Evolutionary conservation across 2,329 filamentous ascomycete genomes (phyloP).

Genomic region (Endocalyx cinctus): DNA sequence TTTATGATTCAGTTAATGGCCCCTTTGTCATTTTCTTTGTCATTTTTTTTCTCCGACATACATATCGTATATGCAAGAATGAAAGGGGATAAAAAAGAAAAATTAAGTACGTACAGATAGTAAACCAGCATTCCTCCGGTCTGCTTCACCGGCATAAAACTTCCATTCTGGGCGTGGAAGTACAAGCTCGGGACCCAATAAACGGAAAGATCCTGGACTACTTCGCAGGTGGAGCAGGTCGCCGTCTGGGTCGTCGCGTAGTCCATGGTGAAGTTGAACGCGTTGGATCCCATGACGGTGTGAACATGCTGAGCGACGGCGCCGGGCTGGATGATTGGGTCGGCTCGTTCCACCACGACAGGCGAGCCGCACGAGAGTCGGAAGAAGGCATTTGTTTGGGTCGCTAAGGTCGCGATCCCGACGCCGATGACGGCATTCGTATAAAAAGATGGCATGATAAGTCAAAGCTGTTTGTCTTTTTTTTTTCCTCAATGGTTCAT

Average conservation of each 20-base stretch:
- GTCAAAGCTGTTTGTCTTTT: too few species aligned
- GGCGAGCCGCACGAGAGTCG: slow-evolving; percentile 19
- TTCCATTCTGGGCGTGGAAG: slow-evolving; percentile 49
- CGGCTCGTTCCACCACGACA: slow-evolving; percentile 39
- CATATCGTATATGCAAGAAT: too few species aligned
- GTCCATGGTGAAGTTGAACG: slow-evolving; percentile 51
- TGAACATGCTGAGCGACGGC: slow-evolving; percentile 52
- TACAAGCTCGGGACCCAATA: slow-evolving; percentile 64
- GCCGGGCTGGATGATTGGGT: slow-evolving; percentile 57
- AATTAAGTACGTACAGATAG: slow-evolving; percentile 39
- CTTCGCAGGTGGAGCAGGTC: slow-evolving; percentile 61
- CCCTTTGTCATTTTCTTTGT: too few species aligned
- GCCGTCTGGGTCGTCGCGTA: slow-evolving; percentile 48
- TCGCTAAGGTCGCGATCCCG: slow-evolving; percentile 9
- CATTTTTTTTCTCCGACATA: too few species aligned
- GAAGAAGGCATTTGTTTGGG: slow-evolving; percentile 16
- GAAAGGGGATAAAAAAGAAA: too few species aligned
- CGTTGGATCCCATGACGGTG: slow-evolving; percentile 58
- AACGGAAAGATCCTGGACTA: slow-evolving; percentile 57
- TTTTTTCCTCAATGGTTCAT: too few species aligned
- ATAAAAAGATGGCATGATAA: too few species aligned
- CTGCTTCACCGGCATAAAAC: slow-evolving; percentile 48
- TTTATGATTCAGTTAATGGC: neutral
- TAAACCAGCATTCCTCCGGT: slow-evolving; percentile 43
- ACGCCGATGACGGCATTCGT: too few species aligned